These are phyloP conservation scores for Bipolaris cookei DNA, from an alignment of 2,329 filamentous ascomycete genomes.

Conservation along the genomic window DNA sequence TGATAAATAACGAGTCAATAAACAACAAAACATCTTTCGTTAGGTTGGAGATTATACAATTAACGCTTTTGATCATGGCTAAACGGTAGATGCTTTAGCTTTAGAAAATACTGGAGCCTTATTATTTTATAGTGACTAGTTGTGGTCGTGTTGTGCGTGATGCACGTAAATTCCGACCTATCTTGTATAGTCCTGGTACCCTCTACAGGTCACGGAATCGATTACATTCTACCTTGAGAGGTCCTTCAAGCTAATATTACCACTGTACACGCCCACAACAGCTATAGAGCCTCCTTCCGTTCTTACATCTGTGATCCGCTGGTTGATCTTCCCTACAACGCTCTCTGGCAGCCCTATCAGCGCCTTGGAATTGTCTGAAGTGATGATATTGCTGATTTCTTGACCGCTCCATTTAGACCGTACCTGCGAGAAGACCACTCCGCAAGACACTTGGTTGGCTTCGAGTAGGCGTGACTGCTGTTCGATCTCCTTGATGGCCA, in stretches of 20 bases:
- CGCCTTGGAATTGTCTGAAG: slow-evolving; percentile 14
- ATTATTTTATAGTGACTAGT: not conserved
- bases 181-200: not conserved
- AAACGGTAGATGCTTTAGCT: not conserved
- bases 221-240: not conserved
- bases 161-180: not conserved
- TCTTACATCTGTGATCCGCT: slow-evolving; percentile 6
- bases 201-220: too few species aligned
- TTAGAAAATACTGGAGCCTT: not conserved
- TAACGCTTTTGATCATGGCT: not conserved
- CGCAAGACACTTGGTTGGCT: slow-evolving; percentile 16
- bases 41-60: not conserved
- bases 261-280: too few species aligned
- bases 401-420: slow-evolving; percentile 14
- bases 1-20: too few species aligned
- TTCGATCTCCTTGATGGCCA: slow-evolving; percentile 20
- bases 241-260: not conserved
- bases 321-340: slow-evolving; percentile 18
- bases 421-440: slow-evolving; percentile 18
- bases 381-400: slow-evolving; percentile 16
- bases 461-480: slow-evolving; percentile 17
- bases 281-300: not conserved
- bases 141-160: not conserved
- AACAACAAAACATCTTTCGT: not conserved
- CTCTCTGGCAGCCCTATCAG: slow-evolving; percentile 9